Base-by-base conservation (phyloP, 495 filamentous ascomycete species). In the Penicillium riverlandense region DNA sequence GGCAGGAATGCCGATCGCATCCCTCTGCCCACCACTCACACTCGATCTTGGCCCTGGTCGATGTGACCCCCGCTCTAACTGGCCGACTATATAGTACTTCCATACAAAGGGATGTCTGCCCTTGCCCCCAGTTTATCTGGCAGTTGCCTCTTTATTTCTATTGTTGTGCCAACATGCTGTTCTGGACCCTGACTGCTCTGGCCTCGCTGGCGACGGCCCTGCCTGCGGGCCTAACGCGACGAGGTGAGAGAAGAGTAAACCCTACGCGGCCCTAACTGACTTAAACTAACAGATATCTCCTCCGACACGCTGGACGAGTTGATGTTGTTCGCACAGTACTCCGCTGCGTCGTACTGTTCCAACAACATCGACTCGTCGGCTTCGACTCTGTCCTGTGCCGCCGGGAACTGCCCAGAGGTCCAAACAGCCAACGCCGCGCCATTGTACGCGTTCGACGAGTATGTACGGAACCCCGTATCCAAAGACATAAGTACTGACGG, bases 311-410 rank as follows among this genome's bases (percentile, higher is more conserved):
- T 65, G 8, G 38, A 57, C 15, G 66, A 75, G 34, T 64, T 91
- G 37, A 62, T 71, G 4, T 66, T 88, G 48, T 86, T 75, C 56
- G 75, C 82, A 11, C 78, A 91, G 55, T 91, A 83, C 59, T 68
- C 85, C 1, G 82, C 72, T 0, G 83, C 86, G 0, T 66, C 80
- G 6, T 88, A 86, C 59, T 92, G 87, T 60, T 68, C 76, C 31
- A 67, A 44, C 34, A 71, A 82, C 42, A 35, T 58, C 40, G 71
- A 73, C 35, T 60, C 74, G 6, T 50, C 65, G 9, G 59, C 60
- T n/a, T 57, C 61, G 11, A 63, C 63, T 10, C 44, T 90, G 13
- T 70, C 70, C 10, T 94, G 88, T 59, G 44, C 59, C 1, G 47
- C 62, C 7, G 68, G 61, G n/a, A 72, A 69, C 43, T 92, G 88